phyloP scores from a whole-genome alignment of 257 asterid genomes.

The Echites panduratus region DNA sequence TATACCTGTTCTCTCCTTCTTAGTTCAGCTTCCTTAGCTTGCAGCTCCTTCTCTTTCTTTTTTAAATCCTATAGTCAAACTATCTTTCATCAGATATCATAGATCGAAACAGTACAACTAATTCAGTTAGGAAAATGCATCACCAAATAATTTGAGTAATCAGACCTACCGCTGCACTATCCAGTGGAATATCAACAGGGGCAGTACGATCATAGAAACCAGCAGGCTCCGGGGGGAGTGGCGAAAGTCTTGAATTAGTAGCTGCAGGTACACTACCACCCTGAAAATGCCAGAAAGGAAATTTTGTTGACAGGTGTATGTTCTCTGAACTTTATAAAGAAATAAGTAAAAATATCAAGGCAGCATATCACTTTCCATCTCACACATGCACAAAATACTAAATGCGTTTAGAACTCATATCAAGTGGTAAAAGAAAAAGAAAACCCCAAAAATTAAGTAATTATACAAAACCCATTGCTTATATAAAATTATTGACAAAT shows the following conservation, averaged over 20 bases:
- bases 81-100: conserved; percentile 21
- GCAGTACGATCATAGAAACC: conserved; percentile 85
- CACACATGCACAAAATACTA: too few species aligned
- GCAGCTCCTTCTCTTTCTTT: conserved; percentile 86
- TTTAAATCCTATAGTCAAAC: conserved; percentile 57
- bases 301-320: neutral
- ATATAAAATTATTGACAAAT: neutral
- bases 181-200: conserved; percentile 80
- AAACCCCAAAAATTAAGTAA: neutral
- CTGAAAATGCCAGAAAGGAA: conserved; percentile 37
- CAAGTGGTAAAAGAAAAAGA: neutral
- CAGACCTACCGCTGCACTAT: conserved; percentile 54
- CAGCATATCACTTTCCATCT: neutral
- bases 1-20: conserved; percentile 84
- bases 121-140: conserved; percentile 11
- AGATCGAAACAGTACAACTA: conserved; percentile 8
- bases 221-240: conserved; percentile 96
- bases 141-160: conserved; percentile 6
- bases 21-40: conserved; percentile 90
- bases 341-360: neutral
- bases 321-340: neutral
- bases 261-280: conserved; percentile 73
- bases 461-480: neutral
- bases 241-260: conserved; percentile 83
- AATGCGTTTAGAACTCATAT: too few species aligned